Evolutionary conservation across 129 eudicot genomes (phyloP).

Genomic region (Dittrichia graveolens): DNA sequence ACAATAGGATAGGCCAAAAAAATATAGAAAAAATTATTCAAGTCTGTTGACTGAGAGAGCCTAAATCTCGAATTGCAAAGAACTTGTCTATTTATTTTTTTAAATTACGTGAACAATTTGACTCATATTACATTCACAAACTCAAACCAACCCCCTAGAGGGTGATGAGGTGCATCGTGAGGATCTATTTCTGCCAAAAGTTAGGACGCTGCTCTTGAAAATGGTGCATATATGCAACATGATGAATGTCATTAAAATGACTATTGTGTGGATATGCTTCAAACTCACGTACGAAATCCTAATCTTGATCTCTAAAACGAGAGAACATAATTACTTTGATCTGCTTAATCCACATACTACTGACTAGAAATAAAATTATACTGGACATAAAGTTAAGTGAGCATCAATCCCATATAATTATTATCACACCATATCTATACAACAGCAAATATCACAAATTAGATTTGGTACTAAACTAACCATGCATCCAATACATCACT

Average conservation of each 20-base stretch:
- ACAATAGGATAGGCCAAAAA: too few species aligned
- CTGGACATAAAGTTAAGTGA: neutral
- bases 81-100: too few species aligned
- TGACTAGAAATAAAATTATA: neutral
- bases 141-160: conserved; percentile 14
- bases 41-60: too few species aligned
- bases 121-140: neutral
- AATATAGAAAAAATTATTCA: too few species aligned
- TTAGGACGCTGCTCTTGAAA: neutral
- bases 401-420: conserved; percentile 1
- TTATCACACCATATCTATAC: conserved; percentile 9
- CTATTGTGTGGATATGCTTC: conserved; percentile 5
- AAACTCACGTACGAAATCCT: conserved; percentile 15
- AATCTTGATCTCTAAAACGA: neutral
- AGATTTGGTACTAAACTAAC: neutral
- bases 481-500: conserved; percentile 22
- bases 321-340: conserved; percentile 4
- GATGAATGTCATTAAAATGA: neutral
- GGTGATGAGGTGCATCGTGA: conserved; percentile 3
- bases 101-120: too few species aligned
- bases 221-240: conserved; percentile 21
- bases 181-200: conserved; percentile 14
- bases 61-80: too few species aligned
- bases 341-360: conserved; percentile 15
- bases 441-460: conserved; percentile 4